Conservation (phyloP, 805 yeast species). For the Lachancea cidri region DNA sequence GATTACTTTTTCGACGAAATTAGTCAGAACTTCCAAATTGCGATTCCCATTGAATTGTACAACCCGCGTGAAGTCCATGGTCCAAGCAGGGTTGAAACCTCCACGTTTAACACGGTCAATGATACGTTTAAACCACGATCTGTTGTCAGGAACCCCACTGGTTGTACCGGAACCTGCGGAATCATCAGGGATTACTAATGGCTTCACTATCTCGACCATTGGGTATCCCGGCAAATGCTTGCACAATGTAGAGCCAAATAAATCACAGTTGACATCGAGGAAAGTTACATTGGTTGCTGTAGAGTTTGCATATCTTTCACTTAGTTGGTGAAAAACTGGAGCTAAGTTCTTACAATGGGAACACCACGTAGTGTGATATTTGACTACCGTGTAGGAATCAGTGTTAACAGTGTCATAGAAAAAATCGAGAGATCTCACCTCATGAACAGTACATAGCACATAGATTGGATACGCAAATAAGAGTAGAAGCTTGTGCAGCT, state of each 20-base stretch:
- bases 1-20: conserved; percentile 41
- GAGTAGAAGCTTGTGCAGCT: not conserved
- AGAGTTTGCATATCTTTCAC: conserved; percentile 29
- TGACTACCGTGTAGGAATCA: conserved; percentile 29
- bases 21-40: conserved; percentile 42
- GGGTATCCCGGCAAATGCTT: conserved; percentile 52
- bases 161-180: not conserved
- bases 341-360: conserved; percentile 56
- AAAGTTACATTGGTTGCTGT: conserved; percentile 20
- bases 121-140: conserved; percentile 6
- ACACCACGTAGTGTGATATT: conserved; percentile 65
- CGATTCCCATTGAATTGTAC: conserved; percentile 52
- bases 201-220: conserved; percentile 50
- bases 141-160: not conserved
- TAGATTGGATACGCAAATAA: not conserved
- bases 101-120: conserved; percentile 3
- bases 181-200: conserved; percentile 16
- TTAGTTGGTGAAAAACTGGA: conserved; percentile 51
- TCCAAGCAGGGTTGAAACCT: conserved; percentile 17
- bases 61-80: conserved; percentile 37
- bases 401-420: conserved; percentile 27
- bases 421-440: conserved; percentile 21
- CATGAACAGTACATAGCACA: conserved; percentile 4
- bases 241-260: conserved; percentile 30
- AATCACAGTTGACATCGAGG: conserved; percentile 32